Percentiles rank a stretch among this genome's conserved stretches.
phyloP scores from a whole-genome alignment of 2,329 filamentous ascomycete species.

The Claviceps sp. region DNA sequence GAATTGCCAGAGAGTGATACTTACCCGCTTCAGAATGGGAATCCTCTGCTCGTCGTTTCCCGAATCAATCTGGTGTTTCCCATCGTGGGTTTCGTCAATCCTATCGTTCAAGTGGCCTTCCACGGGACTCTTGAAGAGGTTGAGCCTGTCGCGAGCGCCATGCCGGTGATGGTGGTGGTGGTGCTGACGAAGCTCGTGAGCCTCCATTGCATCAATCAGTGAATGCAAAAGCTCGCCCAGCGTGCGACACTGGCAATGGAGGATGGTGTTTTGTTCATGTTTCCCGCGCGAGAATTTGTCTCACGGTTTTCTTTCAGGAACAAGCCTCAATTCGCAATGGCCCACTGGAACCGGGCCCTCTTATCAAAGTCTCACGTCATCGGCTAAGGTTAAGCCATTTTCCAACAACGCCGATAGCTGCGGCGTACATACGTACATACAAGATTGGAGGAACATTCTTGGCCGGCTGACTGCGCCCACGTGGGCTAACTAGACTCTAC shows the following conservation, averaged over 20 bases:
- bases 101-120: slow-evolving; percentile 1
- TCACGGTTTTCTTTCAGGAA: neutral
- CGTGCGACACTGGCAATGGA: no score
- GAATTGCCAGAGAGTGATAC: neutral
- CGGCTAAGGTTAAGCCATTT: neutral
- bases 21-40: neutral
- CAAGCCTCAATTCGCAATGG: neutral
- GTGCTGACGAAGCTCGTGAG: neutral
- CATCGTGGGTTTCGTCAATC: neutral
- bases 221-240: no score
- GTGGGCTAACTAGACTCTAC: no score
- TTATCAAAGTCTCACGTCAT: neutral
- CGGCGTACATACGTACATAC: no score
- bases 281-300: neutral
- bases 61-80: neutral
- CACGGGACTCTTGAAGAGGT: slow-evolving; percentile 20
- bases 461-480: no score
- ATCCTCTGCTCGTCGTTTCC: neutral
- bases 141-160: slow-evolving; percentile 14
- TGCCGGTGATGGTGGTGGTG: slow-evolving; percentile 2
- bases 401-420: no score
- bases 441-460: no score
- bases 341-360: neutral
- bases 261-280: no score
- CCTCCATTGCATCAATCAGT: neutral